phyloP scores from a whole-genome alignment of 1,284 basidiomycete genomes.

The Apiotrichum siamense region DNA sequence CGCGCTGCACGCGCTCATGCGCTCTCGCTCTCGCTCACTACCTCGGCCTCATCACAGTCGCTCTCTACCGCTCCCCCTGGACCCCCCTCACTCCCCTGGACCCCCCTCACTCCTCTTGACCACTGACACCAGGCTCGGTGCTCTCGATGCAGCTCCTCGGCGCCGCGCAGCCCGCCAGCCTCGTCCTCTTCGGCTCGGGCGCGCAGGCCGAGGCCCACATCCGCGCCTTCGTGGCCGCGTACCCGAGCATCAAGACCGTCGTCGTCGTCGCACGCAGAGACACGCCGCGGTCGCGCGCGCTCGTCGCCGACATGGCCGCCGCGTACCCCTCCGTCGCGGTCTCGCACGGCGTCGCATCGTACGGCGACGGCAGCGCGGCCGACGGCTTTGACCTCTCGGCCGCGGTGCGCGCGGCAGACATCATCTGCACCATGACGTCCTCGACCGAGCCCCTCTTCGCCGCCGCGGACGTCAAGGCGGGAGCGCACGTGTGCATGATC shows the following conservation, averaged over 20 bases:
- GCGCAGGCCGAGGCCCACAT: slow-evolving; percentile 59
- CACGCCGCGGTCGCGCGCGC: slow-evolving; percentile 53
- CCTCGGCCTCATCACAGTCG: too few relatives aligned
- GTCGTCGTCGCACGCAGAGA: slow-evolving; percentile 60
- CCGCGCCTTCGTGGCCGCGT: slow-evolving; percentile 57
- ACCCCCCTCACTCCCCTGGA: too few relatives aligned
- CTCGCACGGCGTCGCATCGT: slow-evolving; percentile 21
- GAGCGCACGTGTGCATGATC: slow-evolving; percentile 67
- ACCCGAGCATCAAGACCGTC: slow-evolving; percentile 55
- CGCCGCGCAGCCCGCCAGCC: slow-evolving; percentile 44
- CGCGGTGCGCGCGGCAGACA: slow-evolving; percentile 32
- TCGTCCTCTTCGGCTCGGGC: slow-evolving; percentile 72
- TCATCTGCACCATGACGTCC: slow-evolving; percentile 63
- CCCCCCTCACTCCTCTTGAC: not conserved
- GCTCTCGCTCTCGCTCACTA: too few relatives aligned
- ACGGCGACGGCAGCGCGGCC: not conserved
- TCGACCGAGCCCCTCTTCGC: slow-evolving; percentile 63
- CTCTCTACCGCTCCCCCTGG: too few relatives aligned
- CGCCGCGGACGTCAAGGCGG: slow-evolving; percentile 50
- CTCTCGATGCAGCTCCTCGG: slow-evolving; percentile 58
- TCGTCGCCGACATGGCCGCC: slow-evolving; percentile 49
- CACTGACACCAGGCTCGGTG: slow-evolving; percentile 57
- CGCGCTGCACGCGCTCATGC: not conserved
- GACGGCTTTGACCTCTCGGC: slow-evolving; percentile 18
- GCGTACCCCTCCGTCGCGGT: slow-evolving; percentile 48